Evolutionary conservation across 441 rosid genomes (phyloP), one percentile per base, ranked within the genome.

Genomic region (Gossypium gossypioides): DNA sequence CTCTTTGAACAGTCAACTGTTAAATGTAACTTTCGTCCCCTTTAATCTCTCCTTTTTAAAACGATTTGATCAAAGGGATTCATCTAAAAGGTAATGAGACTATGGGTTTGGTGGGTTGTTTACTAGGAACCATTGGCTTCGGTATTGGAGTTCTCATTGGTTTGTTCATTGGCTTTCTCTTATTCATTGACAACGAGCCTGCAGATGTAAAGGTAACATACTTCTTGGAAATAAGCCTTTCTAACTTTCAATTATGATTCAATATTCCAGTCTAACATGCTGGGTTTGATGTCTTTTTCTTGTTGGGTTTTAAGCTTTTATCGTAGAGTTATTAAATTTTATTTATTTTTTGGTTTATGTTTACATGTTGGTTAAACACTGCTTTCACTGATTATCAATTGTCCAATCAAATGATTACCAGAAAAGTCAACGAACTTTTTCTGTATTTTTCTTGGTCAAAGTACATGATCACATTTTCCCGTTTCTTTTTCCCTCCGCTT

Each of bases 121-220:
- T 82, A 6, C 55, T 79, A 9, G 81, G 75, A 34, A 63, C 75
- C 16, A 25, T 25, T 25, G 29, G 4, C 29, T 25, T 25, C 29
- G 4, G 9, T 75, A 55, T 79, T 44, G 81, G 83, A 46, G 52
- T 77, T 42, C 83, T 81, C 6, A 22, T 80, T 32, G 83, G 83
- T 25, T 69, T 82, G 54, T 6, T 78, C 13, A n/a, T 78, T 9
- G 84, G 84, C 46, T 84, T 65, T 40, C 79, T 75, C 74, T 9
- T 80, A 0, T 84, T 82, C 60, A 62, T 77, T 4, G 68, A 50
- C 71, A 71, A 34, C 2, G 72, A 71, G 21, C 79, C 81, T 10
- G 15, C 69, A 55, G 68, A 75, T 44, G 79, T 80, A 8, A 71
- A 75, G 85, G 87, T 80, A 61, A 37, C 25, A 3, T 15, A 16